phyloP scores from a whole-genome alignment of 2,329 filamentous ascomycete species.

The Diaporthe helianthi region DNA sequence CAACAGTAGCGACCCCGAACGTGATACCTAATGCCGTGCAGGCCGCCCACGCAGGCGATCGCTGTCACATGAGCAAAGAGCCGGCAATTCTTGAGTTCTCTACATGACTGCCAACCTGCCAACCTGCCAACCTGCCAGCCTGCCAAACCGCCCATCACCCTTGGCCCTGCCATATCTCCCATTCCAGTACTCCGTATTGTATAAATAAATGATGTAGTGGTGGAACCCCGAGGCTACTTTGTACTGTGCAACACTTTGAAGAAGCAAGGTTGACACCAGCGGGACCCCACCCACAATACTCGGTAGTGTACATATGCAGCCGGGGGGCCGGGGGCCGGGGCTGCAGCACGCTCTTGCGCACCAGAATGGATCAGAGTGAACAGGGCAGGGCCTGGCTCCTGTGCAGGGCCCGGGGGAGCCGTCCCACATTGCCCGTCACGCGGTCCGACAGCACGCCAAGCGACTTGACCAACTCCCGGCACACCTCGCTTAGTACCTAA shows the following conservation, averaged over 20 bases:
- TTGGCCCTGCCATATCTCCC: background rate
- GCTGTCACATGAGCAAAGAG: conserved; percentile 6
- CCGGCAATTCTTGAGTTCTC: conserved; percentile 3
- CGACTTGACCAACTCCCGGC: background rate
- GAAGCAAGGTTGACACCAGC: conserved; percentile 7
- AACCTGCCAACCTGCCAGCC: no score
- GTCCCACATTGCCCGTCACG: background rate
- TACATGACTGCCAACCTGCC: no score
- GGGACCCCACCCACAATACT: background rate
- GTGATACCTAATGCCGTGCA: conserved; percentile 6
- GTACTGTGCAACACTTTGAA: no score
- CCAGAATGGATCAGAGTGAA: background rate
- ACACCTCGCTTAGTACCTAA: background rate
- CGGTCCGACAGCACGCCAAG: conserved; percentile 3
- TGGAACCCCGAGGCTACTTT: conserved; percentile 6
- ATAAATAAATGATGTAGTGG: background rate
- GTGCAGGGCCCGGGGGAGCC: background rate
- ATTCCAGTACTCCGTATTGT: background rate
- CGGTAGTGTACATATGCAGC: background rate
- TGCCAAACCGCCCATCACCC: background rate
- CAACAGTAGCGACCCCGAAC: background rate
- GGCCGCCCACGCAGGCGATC: background rate
- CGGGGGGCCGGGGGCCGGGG: no score
- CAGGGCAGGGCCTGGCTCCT: no score
- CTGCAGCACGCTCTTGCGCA: background rate